These are phyloP conservation scores for Trichophyton schoenleinii DNA, from an alignment of 2,329 filamentous ascomycete species.

Conservation along the genomic window DNA sequence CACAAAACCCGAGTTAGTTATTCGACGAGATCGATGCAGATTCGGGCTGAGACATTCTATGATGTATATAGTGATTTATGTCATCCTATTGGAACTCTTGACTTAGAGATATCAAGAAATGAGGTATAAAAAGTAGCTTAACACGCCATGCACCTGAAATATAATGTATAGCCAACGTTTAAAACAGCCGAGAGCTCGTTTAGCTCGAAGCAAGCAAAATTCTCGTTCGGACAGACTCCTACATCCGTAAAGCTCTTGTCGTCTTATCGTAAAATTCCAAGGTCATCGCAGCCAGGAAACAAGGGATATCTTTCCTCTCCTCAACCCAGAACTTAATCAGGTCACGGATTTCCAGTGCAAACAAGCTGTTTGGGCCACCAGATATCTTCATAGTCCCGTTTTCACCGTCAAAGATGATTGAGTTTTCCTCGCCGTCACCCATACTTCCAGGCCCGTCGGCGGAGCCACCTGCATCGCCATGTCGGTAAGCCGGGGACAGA, in stretches of 20 bases:
- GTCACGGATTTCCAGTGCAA: slow-evolving; percentile 71
- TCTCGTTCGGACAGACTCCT: neutral
- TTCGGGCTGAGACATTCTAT: no score
- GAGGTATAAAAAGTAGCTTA: no score
- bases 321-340: slow-evolving; percentile 94
- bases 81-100: no score
- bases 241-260: slow-evolving; percentile 22
- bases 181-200: neutral
- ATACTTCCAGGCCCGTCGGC: slow-evolving; percentile 44
- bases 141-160: no score
- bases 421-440: slow-evolving; percentile 41
- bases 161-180: neutral
- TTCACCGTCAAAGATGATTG: slow-evolving; percentile 77
- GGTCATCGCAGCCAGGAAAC: slow-evolving; percentile 80
- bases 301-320: slow-evolving; percentile 78
- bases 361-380: slow-evolving; percentile 73
- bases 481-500: slow-evolving; percentile 43
- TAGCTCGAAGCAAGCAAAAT: neutral
- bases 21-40: no score
- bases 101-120: no score
- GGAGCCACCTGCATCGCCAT: slow-evolving; percentile 40
- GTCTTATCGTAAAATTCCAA: slow-evolving; percentile 75
- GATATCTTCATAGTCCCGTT: slow-evolving; percentile 96
- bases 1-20: no score
- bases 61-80: no score